Base-by-base conservation (phyloP, 768 basidiomycete species). In the Filobasidium floriforme region DNA sequence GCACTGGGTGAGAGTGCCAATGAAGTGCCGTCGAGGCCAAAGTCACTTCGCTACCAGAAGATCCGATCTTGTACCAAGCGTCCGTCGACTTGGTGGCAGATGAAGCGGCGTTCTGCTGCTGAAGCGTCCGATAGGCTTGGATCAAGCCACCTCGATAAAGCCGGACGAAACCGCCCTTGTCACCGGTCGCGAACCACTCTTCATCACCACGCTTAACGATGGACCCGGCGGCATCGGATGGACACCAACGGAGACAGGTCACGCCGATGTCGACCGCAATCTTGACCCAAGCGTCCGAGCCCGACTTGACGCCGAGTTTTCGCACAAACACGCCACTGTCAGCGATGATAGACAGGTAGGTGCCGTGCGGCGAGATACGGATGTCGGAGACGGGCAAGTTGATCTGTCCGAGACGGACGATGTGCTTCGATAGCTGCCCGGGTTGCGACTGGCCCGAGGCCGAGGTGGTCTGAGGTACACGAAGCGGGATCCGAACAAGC, bases 1-100 rank as follows among this genome's bases (percentile, higher is more conserved):
- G 86, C 19, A 98, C 89, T 3, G 91, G 85, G 76, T 98, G 94
- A 1, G 94, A 89, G 75, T 99, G 96, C 96, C 96, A 99, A 79
- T 97, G 94, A 61, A 97, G 79, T 5, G 86, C 84, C 2, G 89
- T 87, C 0, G 91, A 93, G 73, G 90, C 88, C 0, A 91, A 85
- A 65, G 85, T 86, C 77, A 88, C 89, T 77, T 73, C 72, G 1
- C 63, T 68, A 19, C 67, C 62, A 15, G 66, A 7, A 41, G 32
- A 41, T 10, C 59, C 41, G 44, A 41, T 62, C 26, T 51, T 67
- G 10, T 62, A 66, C 18, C 64, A 52, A 5, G 67, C 60, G 52
- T 51, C 54, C 11, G 32, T 37, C 32, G 32, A 41, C 11, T 60
- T 60, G 22, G 61, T 43, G 22, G 41, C 46, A 0, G 64, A 52